These are phyloP conservation scores for Globisporangium heterothallicum DNA, from an alignment of 352 stramenopile genomes.

Conservation along the genomic window DNA sequence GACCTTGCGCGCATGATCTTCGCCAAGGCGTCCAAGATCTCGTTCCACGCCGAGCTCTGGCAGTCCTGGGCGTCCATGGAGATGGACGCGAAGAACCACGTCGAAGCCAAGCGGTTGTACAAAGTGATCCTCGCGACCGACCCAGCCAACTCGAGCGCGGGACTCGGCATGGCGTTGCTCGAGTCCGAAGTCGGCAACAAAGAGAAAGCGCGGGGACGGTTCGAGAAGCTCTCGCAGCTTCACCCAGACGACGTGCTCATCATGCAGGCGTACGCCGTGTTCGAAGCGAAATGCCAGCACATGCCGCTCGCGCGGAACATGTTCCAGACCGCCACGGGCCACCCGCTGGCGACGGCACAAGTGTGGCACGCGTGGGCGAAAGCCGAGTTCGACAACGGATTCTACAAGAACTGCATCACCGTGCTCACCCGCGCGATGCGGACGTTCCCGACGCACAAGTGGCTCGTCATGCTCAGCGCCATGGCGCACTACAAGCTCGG, in stretches of 20 bases:
- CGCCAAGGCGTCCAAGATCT: conserved; percentile 64
- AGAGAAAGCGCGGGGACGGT: conserved; percentile 51
- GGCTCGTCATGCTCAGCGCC: conserved; percentile 68
- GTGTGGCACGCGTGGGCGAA: conserved; percentile 87
- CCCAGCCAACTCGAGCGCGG: conserved; percentile 53
- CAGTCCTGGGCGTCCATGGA: conserved; percentile 87
- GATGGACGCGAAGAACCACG: conserved; percentile 64
- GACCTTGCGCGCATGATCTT: conserved; percentile 85
- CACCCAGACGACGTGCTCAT: conserved; percentile 68
- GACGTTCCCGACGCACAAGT: conserved; percentile 76
- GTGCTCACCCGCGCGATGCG: conserved; percentile 60
- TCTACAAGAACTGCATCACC: conserved; percentile 69
- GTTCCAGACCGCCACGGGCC: conserved; percentile 46
- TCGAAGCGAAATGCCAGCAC: conserved; percentile 71
- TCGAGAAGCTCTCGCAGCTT: conserved; percentile 41
- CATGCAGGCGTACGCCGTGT: conserved; percentile 67
- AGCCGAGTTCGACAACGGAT: conserved; percentile 68
- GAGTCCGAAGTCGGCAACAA: conserved; percentile 54
- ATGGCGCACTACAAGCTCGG: conserved; percentile 78
- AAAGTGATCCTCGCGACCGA: conserved; percentile 81
- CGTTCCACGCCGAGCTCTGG: conserved; percentile 69
- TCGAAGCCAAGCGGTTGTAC: conserved; percentile 74
- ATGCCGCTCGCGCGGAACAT: conserved; percentile 58
- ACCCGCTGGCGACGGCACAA: conserved; percentile 53
- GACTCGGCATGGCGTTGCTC: conserved; percentile 66